Base-by-base conservation (phyloP, 2,329 filamentous ascomycete genomes). In the Elsinoe australis region DNA sequence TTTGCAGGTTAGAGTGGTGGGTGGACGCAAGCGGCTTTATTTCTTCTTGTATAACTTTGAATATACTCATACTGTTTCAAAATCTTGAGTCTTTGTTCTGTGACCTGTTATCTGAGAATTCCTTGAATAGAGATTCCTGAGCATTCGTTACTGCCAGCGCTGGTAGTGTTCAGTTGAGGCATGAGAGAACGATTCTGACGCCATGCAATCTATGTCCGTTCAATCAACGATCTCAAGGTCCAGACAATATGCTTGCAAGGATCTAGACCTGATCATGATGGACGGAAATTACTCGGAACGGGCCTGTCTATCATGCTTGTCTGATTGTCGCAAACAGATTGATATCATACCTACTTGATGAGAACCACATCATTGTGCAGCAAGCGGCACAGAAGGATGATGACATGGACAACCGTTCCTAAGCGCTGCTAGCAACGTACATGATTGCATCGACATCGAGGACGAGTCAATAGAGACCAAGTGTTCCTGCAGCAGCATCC, bases 401-500 rank as follows among this genome's bases (percentile, higher is more conserved):
- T 26, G 39, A n/a, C n/a, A n/a, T n/a, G n/a, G n/a, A n/a, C n/a
- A 44, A 31, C 39, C 39, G 39, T 24, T 2, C 31, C 5, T 44
- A 44, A 31, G 22, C 39, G 39, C 4, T 29, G 24, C 39, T 14
- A 44, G 26, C 7, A 29, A n/a, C n/a, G n/a, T n/a, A n/a, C n/a
- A n/a, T n/a, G n/a, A n/a, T n/a, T n/a, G n/a, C n/a, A n/a, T n/a
- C n/a, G n/a, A n/a, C n/a, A n/a, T n/a, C n/a, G n/a, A n/a, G n/a
- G n/a, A n/a, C n/a, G n/a, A n/a, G n/a, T n/a, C n/a, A n/a, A n/a
- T n/a, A 24, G 15, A 26, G 10, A 24, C 5, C 14, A 29, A 7
- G 10, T 19, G 39, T 44, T 44, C 39, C 39, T 44, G 39, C 39
- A 44, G 24, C 21, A 29, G 12, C 31, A 44, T 44, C 39, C 39